Percentiles rank a stretch among this genome's conserved stretches.
These are phyloP conservation scores for Microthlaspi erraticum DNA, from an alignment of 345 rosid species.

Conservation along the genomic window DNA sequence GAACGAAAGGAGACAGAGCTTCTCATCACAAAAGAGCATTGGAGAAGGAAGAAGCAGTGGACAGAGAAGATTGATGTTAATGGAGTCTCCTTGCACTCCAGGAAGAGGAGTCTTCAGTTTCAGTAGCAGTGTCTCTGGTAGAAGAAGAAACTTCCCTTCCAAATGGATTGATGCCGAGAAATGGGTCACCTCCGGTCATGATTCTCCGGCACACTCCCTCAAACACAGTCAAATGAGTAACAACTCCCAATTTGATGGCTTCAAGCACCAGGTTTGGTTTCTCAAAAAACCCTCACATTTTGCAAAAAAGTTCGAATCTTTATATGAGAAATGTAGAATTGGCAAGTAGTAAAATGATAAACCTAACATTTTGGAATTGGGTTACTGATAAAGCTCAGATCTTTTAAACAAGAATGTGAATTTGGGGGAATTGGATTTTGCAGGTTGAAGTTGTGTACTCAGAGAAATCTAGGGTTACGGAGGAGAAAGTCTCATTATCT, in stretches of 20 bases:
- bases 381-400: constrained; percentile 9
- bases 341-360: not conserved
- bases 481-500: constrained; percentile 53
- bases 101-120: constrained; percentile 84
- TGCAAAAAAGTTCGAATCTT: constrained; percentile 22
- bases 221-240: constrained; percentile 47
- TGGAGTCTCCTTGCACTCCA: constrained; percentile 77
- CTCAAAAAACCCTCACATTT: not conserved
- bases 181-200: constrained; percentile 77
- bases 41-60: constrained; percentile 62
- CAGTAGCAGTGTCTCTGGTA: constrained; percentile 49
- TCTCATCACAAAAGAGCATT: constrained; percentile 55
- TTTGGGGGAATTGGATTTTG: not conserved
- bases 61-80: constrained; percentile 48
- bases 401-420: constrained; percentile 7
- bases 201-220: constrained; percentile 69
- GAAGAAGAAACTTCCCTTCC: constrained; percentile 82
- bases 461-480: constrained; percentile 69
- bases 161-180: constrained; percentile 98
- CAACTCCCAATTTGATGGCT: constrained; percentile 51
- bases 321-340: not conserved
- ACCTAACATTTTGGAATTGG: not conserved
- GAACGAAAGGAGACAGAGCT: constrained; percentile 47
- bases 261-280: constrained; percentile 36
- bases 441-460: constrained; percentile 52